Evolutionary conservation across 305 asterid genomes (phyloP).

Genomic region (Lippia alba): DNA sequence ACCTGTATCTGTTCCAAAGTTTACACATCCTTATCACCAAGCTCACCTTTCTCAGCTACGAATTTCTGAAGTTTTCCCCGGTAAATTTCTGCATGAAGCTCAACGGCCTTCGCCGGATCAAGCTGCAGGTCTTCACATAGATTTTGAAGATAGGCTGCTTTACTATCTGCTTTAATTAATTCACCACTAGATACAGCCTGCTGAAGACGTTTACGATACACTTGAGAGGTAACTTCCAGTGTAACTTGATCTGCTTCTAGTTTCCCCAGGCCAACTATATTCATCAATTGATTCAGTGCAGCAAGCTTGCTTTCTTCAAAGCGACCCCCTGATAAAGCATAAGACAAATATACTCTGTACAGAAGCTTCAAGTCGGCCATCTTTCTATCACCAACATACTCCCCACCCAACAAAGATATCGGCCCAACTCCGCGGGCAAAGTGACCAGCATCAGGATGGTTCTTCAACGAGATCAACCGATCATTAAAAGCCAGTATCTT

Average conservation of each 20-base stretch:
- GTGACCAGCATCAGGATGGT: slow-evolving; percentile 78
- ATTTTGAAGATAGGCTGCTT: slow-evolving; percentile 93
- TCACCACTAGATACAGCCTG: slow-evolving; percentile 93
- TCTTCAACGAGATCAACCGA: slow-evolving; percentile 70
- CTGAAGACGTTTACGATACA: slow-evolving; percentile 87
- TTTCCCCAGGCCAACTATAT: slow-evolving; percentile 90
- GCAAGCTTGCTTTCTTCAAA: slow-evolving; percentile 89
- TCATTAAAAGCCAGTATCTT: slow-evolving; percentile 77
- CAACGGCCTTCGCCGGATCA: slow-evolving; percentile 89
- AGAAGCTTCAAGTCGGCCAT: slow-evolving; percentile 85
- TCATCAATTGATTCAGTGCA: slow-evolving; percentile 82
- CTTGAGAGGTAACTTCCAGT: slow-evolving; percentile 78
- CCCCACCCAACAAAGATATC: slow-evolving; percentile 80
- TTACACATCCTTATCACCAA: slow-evolving; percentile 81
- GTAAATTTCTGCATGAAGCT: slow-evolving; percentile 92
- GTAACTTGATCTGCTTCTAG: slow-evolving; percentile 86
- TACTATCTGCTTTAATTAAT: slow-evolving; percentile 75
- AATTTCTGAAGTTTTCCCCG: slow-evolving; percentile 85
- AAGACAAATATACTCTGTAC: slow-evolving; percentile 69
- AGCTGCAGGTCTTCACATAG: slow-evolving; percentile 92
- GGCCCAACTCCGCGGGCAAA: slow-evolving; percentile 93
- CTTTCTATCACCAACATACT: slow-evolving; percentile 76
- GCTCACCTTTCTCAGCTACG: slow-evolving; percentile 81
- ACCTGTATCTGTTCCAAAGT: slow-evolving; percentile 83
- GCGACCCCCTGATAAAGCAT: slow-evolving; percentile 82